These are phyloP conservation scores for Remersonia thermophila DNA, from an alignment of 2,329 filamentous ascomycete species.

Conservation along the genomic window DNA sequence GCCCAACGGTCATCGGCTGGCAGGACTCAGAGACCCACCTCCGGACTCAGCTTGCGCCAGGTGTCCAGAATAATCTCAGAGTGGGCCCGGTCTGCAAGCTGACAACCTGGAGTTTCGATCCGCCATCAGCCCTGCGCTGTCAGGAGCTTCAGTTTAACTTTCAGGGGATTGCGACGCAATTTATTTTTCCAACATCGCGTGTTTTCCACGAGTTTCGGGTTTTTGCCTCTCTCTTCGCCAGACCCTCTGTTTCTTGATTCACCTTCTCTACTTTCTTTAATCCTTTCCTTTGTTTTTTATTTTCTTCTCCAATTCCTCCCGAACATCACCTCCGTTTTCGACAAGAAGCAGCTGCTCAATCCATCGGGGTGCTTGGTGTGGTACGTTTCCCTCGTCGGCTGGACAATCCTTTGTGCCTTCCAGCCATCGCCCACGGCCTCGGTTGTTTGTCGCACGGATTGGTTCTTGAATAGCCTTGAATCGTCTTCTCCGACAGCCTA, in stretches of 20 bases:
- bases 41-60: slow-evolving; percentile 5
- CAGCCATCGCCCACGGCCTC: background rate
- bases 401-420: background rate
- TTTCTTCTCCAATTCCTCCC: slow-evolving; percentile 1
- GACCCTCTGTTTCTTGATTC: background rate
- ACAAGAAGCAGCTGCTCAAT: background rate
- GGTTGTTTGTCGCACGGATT: background rate
- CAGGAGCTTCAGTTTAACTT: slow-evolving; percentile 7
- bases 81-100: too few relatives aligned
- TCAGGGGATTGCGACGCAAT: slow-evolving; percentile 11
- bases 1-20: too few relatives aligned
- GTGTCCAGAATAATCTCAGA: slow-evolving; percentile 11
- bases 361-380: slow-evolving; percentile 1
- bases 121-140: slow-evolving; percentile 8
- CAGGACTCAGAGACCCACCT: too few relatives aligned
- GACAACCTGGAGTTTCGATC: too few relatives aligned
- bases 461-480: background rate
- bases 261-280: slow-evolving; percentile 14
- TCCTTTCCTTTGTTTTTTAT: slow-evolving; percentile 6
- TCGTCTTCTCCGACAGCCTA: background rate
- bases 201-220: too few relatives aligned
- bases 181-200: background rate
- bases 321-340: background rate
- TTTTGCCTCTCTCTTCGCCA: too few relatives aligned
- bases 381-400: background rate